Conservation (phyloP, 2,329 filamentous ascomycete species). For the Curvularia eragrostidis region DNA sequence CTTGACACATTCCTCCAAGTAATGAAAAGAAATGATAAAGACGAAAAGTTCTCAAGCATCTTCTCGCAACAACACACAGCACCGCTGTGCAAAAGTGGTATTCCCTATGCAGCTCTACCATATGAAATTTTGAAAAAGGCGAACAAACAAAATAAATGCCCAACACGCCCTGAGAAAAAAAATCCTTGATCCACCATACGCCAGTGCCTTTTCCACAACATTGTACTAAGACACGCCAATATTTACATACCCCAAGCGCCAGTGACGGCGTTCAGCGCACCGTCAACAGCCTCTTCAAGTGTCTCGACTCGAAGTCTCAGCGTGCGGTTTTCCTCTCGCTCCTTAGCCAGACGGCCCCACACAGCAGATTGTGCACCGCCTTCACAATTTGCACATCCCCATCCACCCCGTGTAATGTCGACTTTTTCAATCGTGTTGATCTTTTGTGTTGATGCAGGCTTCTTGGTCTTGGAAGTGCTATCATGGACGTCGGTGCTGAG, state of each 20-base stretch:
- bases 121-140: background rate
- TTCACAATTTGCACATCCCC: slow-evolving; percentile 47
- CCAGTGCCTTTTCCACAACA: slow-evolving; percentile 14
- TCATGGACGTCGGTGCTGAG: slow-evolving; percentile 43
- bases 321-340: slow-evolving; percentile 62
- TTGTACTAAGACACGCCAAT: slow-evolving; percentile 6
- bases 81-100: slow-evolving; percentile 3
- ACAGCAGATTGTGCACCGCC: slow-evolving; percentile 53
- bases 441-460: slow-evolving; percentile 40
- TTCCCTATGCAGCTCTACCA: background rate
- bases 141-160: background rate
- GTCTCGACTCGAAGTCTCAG: slow-evolving; percentile 61
- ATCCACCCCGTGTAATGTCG: slow-evolving; percentile 32
- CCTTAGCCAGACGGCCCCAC: slow-evolving; percentile 60
- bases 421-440: slow-evolving; percentile 48
- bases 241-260: slow-evolving; percentile 39
- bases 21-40: background rate
- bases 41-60: background rate
- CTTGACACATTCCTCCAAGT: background rate
- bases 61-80: slow-evolving; percentile 1
- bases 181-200: slow-evolving; percentile 9
- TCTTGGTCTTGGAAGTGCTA: slow-evolving; percentile 39
- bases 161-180: background rate
- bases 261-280: slow-evolving; percentile 61
- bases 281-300: slow-evolving; percentile 63